Base-by-base conservation (phyloP, 139 green algal species). In the Chlorella sp. region DNA sequence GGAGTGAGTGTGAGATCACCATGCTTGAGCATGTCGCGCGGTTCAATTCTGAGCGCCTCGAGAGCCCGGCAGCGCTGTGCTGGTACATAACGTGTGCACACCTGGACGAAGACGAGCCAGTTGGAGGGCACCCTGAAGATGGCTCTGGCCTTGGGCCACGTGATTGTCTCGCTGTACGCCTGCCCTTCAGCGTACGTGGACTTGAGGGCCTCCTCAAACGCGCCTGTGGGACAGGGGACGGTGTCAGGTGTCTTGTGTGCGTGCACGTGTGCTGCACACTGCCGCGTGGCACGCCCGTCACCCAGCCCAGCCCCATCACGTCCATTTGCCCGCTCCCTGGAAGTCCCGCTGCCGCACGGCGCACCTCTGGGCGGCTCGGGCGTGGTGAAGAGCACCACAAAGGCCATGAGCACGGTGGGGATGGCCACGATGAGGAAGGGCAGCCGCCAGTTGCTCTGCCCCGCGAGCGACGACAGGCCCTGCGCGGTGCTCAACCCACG, bases 381-480 rank as follows among this genome's bases (percentile, higher is more conserved):
- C 1, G 74, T 83, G 2, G 79, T 89, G 22, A 76, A 6, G 36
- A 91, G 22, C 85, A 95, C 90, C 26, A 92, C 0, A 0, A 71
- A 27, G 0, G 89, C 88, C 1, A 90, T 49, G 26, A 71, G 26
- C 2, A 97, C 49, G 0, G 85, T 67, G 0, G 90, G 90, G 0
- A 84, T 51, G 0, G 86, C 82, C 22, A 96, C 82, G 30, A 96
- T 80, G 2, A 93, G 80, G 79, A 96, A 97, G 0, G 92, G 92
- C 71, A 89, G 76, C 1, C 91, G 83, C 92, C 92, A 97, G 67
- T 90, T 69, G 63, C 31, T 51, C 6, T 24, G 5, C 3, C 63
- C 63, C 5, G 32, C n/a, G 2, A 35, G 5, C 3, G 32, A 31
- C 2, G 63, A 24, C 6, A 69, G 22, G 50, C 31, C 26, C 55